A percentile compares a stretch with the other conserved stretches of the same genome.
These are phyloP conservation scores for Aspergillus aculeatinus DNA, from an alignment of 2,329 filamentous ascomycete genomes.

Conservation along the genomic window DNA sequence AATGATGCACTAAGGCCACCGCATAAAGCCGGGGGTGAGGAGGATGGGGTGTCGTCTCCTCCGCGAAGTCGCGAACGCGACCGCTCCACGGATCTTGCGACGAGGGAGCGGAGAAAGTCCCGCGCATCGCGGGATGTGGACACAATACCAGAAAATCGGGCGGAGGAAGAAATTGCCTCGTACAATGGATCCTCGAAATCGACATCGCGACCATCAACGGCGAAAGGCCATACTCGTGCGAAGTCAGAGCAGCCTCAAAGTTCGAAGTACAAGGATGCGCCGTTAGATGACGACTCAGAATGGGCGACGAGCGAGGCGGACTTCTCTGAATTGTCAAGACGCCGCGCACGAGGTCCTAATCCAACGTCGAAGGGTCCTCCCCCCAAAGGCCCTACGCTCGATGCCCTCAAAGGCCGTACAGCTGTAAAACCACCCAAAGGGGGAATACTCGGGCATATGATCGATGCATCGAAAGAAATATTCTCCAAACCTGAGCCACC, in stretches of 20 bases:
- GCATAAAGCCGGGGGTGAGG: conserved; percentile 26
- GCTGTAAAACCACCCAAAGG: conserved; percentile 38
- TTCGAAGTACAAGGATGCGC: conserved; percentile 27
- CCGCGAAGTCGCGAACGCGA: conserved; percentile 29
- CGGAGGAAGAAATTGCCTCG: conserved; percentile 18
- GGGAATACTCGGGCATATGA: conserved; percentile 45
- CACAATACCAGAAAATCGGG: conserved; percentile 21
- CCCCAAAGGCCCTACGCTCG: conserved; percentile 6
- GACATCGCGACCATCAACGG: conserved; percentile 23
- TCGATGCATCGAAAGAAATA: conserved; percentile 47
- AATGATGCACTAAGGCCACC: conserved; percentile 30
- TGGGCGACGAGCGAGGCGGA: conserved; percentile 42
- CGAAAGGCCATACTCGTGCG: conserved; percentile 23
- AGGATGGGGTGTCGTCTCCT: conserved; percentile 26
- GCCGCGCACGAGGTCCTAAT: conserved; percentile 32
- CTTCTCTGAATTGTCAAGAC: conserved; percentile 40
- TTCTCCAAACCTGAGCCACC: conserved; percentile 44
- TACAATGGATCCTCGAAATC: conserved; percentile 21
- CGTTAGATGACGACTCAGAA: conserved; percentile 32
- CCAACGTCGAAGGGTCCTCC: conserved; percentile 16
- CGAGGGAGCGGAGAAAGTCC: conserved; percentile 26
- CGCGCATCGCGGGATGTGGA: conserved; percentile 23
- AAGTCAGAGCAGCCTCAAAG: conserved; percentile 25
- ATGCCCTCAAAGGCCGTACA: conserved; percentile 19
- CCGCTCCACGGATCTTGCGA: conserved; percentile 25